Evolutionary conservation across 2,329 filamentous ascomycete genomes (phyloP), one percentile per base, ranked within the genome.

Genomic region (Xylaria sp.): DNA sequence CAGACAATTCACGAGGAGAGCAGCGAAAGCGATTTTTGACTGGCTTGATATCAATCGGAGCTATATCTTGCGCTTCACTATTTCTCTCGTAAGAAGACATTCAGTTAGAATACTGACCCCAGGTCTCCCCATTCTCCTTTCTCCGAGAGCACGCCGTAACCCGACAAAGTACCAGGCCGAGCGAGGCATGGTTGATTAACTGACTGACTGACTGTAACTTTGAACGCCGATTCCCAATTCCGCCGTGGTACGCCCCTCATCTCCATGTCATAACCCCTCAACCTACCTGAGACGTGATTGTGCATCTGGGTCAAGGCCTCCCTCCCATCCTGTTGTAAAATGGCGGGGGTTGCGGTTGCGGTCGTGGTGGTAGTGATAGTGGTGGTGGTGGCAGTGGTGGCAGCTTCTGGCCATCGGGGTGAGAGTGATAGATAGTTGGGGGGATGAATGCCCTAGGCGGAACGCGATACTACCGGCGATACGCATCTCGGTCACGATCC

Each of bases 1-100:
- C 88, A 91, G 76, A 91, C 89, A 0, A 93, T 93, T 70, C 85
- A 91, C 66, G 91, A 92, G 78, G 91, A 93, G 77, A 89, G 91
- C 60, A 90, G 92, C 76, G 84, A 84, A 73, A 88, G 85, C 26
- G 85, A 85, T 60, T 75, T 73, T 17, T 71, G 69, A 36, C 74
- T 65, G 71, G 42, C 51, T 53, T 62, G 11, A 61, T 60, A 40
- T 59, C 65, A 57, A 53, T 31, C 7, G 40, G 13, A 53, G 65
- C 53, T 49, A 56, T 17, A 26, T 46, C 6, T 46, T 42, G 11
- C 59, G 42, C 51, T 40, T 42, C 31, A 23, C 31, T 62, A 38
- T 61, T 26, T 26, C 4, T 60, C 51, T 17, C n/a, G 20, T 51
- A 54, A 36, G 33, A 61, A 54, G 28, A 28, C 20, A 40, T 9